Evolutionary conservation across 352 stramenopile genomes (phyloP), one percentile per base, ranked within the genome.

Genomic region (Phytophthora pluvialis): DNA sequence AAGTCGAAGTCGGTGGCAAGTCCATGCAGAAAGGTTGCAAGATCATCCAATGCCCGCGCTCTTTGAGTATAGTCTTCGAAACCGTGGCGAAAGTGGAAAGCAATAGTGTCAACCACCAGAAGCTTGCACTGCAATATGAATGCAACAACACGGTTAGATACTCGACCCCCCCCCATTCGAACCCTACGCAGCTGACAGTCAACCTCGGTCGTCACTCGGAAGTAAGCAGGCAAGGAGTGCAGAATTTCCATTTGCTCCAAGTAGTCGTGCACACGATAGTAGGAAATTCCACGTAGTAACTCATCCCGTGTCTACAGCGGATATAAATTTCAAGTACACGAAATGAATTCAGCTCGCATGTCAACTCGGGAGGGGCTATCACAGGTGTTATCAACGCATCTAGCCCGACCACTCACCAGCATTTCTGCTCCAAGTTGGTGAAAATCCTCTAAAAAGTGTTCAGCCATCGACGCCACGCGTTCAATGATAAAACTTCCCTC

Each of bases 401-500:
- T 11, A 11, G 31, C 31, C 7, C 1, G 31, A 35, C 31, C 31
- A 35, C 42, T 35, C 61, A 85, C 80, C 68, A 74, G 59, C 36
- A 73, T 68, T 40, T 70, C 29, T 7, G n/a, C 38, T 8, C 60
- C 62, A 28, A 64, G 9, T 36, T 74, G 63, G 25, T 45, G 64
- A 21, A 95, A 83, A 71, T 98, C 93, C 10, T 90, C 43, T 1
- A 89, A 42, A 18, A 98, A 85, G 11, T 80, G 69, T 18, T 79
- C 39, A 0, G 96, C 94, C 87, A 98, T 98, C 9, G 71, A 57
- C 13, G 70, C 80, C 5, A 95, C 81, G 44, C 96, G 87, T 52
- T 98, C 90, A 4, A 94, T 69, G 29, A 93, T 77, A 60, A 98
- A 98, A 71, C 88, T 96, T 2, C 95, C 95, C 77, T 99, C 96